A percentile compares a stretch with the other conserved stretches of the same genome.
Conservation (phyloP, 345 rosid species). For the Citrus glauca region DNA sequence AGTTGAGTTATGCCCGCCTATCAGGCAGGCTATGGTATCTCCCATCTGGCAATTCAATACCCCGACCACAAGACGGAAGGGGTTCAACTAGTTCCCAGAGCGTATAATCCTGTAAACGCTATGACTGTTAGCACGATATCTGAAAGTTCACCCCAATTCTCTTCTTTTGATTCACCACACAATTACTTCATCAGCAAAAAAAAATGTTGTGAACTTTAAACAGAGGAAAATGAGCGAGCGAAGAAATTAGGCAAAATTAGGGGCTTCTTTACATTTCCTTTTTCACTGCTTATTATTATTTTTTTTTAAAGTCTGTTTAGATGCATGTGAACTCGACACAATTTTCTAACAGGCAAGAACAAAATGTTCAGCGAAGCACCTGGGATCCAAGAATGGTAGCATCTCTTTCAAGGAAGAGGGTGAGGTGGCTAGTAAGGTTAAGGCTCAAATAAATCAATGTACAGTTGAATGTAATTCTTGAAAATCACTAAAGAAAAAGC, state of each 20-base stretch:
- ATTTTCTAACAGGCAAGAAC: background rate
- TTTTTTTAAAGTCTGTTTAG: no score
- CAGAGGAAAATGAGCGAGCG: background rate
- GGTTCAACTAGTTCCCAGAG: conserved; percentile 40
- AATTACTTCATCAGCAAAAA: background rate
- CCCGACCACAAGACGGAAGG: conserved; percentile 48
- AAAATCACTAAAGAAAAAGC: background rate
- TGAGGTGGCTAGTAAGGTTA: conserved; percentile 47
- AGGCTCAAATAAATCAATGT: conserved; percentile 39
- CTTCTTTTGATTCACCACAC: background rate
- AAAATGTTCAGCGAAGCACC: conserved; percentile 21
- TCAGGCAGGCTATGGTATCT: conserved; percentile 46
- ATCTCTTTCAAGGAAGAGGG: conserved; percentile 45
- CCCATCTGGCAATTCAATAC: conserved; percentile 40
- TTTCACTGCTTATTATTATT: background rate
- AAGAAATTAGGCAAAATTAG: background rate
- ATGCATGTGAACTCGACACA: background rate
- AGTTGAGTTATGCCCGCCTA: conserved; percentile 30
- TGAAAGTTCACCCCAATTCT: background rate
- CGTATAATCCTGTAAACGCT: conserved; percentile 29
- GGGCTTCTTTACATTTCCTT: background rate
- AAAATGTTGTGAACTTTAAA: background rate
- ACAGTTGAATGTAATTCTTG: conserved; percentile 20
- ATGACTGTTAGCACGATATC: background rate
- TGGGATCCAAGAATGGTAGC: conserved; percentile 47